phyloP scores from a whole-genome alignment of 805 yeast species.

The Candida caryicola region DNA sequence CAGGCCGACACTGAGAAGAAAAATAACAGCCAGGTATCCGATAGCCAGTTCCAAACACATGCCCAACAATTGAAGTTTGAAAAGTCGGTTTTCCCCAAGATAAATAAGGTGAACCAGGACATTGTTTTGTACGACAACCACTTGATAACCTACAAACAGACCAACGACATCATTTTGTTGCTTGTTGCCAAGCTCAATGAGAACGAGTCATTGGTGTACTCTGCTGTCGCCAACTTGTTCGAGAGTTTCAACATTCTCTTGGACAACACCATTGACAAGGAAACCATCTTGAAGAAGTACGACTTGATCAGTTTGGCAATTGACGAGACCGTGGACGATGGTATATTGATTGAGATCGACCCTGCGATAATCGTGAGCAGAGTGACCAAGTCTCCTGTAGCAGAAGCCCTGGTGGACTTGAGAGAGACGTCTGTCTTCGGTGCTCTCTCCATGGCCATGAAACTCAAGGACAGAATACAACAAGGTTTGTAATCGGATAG shows the following conservation, averaged over 20 bases:
- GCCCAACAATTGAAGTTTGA: constrained; percentile 80
- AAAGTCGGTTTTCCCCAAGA: constrained; percentile 63
- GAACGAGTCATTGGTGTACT: constrained; percentile 78
- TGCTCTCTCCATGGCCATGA: constrained; percentile 88
- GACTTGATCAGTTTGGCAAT: constrained; percentile 83
- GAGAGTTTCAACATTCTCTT: constrained; percentile 80
- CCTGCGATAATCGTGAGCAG: constrained; percentile 83
- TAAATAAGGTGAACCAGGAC: constrained; percentile 79
- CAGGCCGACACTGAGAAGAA: constrained; percentile 41
- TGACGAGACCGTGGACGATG: constrained; percentile 93
- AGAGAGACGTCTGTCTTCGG: constrained; percentile 75
- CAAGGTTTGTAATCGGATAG: constrained; percentile 34
- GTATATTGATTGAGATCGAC: constrained; percentile 87
- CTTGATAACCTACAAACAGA: constrained; percentile 82
- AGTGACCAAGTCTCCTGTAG: constrained; percentile 78
- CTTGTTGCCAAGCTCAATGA: constrained; percentile 75
- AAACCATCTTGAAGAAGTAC: constrained; percentile 73
- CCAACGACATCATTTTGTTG: constrained; percentile 69
- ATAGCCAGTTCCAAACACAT: constrained; percentile 38
- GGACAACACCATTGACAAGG: constrained; percentile 69
- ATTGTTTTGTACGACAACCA: constrained; percentile 76
- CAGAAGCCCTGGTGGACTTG: constrained; percentile 42
- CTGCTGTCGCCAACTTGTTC: constrained; percentile 70
- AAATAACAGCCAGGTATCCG: constrained; percentile 6
- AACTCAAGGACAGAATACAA: constrained; percentile 46